Base-by-base conservation (phyloP, 179 eudicot genomes). In the Pouteria campechiana region DNA sequence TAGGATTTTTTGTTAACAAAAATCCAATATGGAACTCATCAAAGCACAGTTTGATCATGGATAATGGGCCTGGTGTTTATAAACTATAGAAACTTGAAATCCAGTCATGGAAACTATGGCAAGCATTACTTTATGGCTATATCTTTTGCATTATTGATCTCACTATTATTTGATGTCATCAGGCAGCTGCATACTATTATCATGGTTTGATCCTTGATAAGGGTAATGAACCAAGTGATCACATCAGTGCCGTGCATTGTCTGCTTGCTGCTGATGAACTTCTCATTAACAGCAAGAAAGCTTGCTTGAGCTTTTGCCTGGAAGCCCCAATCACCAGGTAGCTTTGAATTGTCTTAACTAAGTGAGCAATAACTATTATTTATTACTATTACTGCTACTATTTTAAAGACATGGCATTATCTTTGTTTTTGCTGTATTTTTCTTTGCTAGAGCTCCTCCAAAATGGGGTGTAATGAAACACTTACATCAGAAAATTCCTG, bases 131-230 rank as follows among this genome's bases (percentile, higher is more conserved):
- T n/a, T n/a, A n/a, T n/a, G n/a, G n/a, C n/a, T n/a, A n/a, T n/a
- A n/a, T n/a, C n/a, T n/a, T n/a, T n/a, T n/a, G n/a, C n/a, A n/a
- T n/a, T n/a, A n/a, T n/a, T n/a, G n/a, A n/a, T 37, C 27, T 19
- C 2, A 35, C 34, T 7, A 35, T 35, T 16, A 7, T 15, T 4
- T 19, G 5, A 6, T 18, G 25, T 29, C 10, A 8, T 14, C 66
- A 89, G 97, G 93, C 87, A 48, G 95, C 76, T 53, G 86, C 97
- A 13, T 89, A 85, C 70, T 81, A 76, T 61, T 89, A 76, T 54
- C 93, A 89, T 46, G 93, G 83, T 22, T 46, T 85, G 52, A 79
- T 89, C 19, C 27, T 76, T 5, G 97, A 89, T 65, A 85, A 89
- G 66, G 81, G 90, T 23, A 63, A 61, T 4, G 82, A 81, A 38